Evolutionary conservation across 495 filamentous ascomycete genomes (phyloP), one percentile per base, ranked within the genome.

Genomic region (Penicillium chermesinum): DNA sequence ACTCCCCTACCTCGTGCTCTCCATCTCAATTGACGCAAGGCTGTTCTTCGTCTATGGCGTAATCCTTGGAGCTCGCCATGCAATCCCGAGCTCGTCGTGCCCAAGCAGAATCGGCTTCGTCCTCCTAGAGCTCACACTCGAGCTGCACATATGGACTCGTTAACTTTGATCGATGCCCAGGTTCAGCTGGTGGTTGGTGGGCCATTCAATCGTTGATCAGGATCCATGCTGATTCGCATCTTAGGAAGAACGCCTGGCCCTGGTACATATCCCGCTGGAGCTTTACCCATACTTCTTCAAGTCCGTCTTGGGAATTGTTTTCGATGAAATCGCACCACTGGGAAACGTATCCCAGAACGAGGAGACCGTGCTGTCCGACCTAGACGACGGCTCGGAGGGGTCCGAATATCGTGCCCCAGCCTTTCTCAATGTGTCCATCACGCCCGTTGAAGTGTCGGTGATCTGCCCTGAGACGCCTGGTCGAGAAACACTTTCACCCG

Each of bases 401-500:
- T 54, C 63, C 16, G 62, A 59, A 14, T 70, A 75, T 58, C 70
- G 68, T 4, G 63, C 56, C 50, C 84, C 89, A 58, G 83, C 84
- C 33, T 98, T 98, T 64, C 75, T 95, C 52, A 97, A 98, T 64
- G 83, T 98, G 57, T 91, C 87, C 34, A 77, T 98, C 55, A 97
- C 91, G 0, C 88, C 91, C 0, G 80, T 93, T 21, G 93, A 96
- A 65, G 95, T 91, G 71, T 95, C 89, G 3, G 78, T 98, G 34
- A 89, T 93, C 41, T 97, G 93, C 66, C 83, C 89, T n/a, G 25
- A 78, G 77, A 49, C 73, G 76, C 30, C 82, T 87, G 65, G 84
- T 86, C 12, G 67, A 80, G 39, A 77, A 77, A 48, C 79, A 93
- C 42, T 96, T 97, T 57, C 66, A 76, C 33, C 88, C 89, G 3